Percentiles rank a stretch among this genome's conserved stretches.
Conservation (phyloP, 1,139 yeast genomes). For the Saccharomyces hybrid region DNA sequence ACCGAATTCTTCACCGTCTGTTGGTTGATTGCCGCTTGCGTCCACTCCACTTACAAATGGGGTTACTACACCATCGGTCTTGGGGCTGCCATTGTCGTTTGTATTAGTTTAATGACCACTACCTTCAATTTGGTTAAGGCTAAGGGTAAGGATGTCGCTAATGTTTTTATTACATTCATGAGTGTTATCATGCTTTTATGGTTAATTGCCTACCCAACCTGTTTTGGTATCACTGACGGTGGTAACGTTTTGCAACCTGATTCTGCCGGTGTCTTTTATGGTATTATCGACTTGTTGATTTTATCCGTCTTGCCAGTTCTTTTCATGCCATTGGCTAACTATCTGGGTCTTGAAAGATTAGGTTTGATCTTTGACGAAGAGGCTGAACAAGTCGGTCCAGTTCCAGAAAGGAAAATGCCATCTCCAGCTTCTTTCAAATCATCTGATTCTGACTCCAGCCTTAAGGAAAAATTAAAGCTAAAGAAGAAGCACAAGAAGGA, state of each 20-base stretch:
- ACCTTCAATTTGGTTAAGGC: conserved; percentile 20
- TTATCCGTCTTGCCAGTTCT: conserved; percentile 31
- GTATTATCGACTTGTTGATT: conserved; percentile 46
- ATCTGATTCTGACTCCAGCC: background rate
- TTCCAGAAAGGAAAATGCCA: background rate
- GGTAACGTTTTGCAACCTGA: conserved; percentile 58
- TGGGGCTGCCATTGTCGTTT: conserved; percentile 24
- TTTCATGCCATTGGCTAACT: conserved; percentile 18
- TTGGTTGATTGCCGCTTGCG: conserved; percentile 47
- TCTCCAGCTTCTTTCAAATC: conserved; percentile 4
- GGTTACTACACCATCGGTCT: conserved; percentile 34
- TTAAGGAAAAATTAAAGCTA: background rate
- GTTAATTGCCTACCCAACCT: conserved; percentile 44
- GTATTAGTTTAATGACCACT: conserved; percentile 23
- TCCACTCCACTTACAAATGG: conserved; percentile 57
- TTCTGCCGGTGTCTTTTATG: conserved; percentile 55
- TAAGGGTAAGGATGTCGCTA: conserved; percentile 16
- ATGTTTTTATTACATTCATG: conserved; percentile 19
- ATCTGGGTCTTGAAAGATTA: conserved; percentile 20
- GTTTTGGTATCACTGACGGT: conserved; percentile 60
- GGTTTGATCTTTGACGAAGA: conserved; percentile 11
- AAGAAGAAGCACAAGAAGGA: conserved; percentile 4
- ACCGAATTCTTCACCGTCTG: conserved; percentile 47
- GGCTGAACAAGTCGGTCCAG: conserved; percentile 4
- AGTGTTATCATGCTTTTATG: conserved; percentile 36